These are phyloP conservation scores for Acer yangbiense DNA, from an alignment of 345 rosid species.

Conservation along the genomic window DNA sequence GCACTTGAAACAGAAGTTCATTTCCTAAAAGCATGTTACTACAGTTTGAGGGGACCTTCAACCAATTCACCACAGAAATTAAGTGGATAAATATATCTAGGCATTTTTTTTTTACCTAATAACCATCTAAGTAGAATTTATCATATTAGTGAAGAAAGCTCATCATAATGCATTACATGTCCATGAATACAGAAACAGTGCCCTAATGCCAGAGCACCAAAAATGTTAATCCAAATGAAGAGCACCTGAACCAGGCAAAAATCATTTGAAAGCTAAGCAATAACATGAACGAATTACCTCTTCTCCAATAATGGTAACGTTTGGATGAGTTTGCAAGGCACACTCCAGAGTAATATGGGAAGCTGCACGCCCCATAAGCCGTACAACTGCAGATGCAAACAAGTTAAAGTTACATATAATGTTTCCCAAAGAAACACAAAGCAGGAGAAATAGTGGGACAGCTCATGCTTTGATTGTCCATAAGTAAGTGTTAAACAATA, in stretches of 20 bases:
- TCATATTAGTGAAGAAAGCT: background rate
- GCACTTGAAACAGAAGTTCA: too few relatives aligned
- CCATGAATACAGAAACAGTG: background rate
- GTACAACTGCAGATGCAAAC: slow-evolving; percentile 67
- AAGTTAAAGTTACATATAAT: background rate
- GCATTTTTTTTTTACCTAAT: background rate
- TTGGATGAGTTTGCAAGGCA: slow-evolving; percentile 97
- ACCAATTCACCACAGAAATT: too few relatives aligned
- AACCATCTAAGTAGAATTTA: background rate
- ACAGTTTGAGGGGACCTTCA: too few relatives aligned
- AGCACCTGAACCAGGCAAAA: background rate
- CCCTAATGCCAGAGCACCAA: background rate
- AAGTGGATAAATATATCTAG: background rate
- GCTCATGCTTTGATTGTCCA: background rate
- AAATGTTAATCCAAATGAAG: background rate
- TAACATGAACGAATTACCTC: slow-evolving; percentile 52
- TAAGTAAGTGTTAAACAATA: background rate
- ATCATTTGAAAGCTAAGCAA: slow-evolving; percentile 1
- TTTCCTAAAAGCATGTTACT: too few relatives aligned
- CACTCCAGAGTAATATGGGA: slow-evolving; percentile 97
- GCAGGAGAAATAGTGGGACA: background rate
- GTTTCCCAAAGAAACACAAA: background rate
- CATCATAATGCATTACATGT: background rate
- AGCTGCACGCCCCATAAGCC: slow-evolving; percentile 99
- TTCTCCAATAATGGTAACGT: slow-evolving; percentile 92